Base-by-base conservation (phyloP, 805 yeast genomes). In the Candida ipomoeae region DNA sequence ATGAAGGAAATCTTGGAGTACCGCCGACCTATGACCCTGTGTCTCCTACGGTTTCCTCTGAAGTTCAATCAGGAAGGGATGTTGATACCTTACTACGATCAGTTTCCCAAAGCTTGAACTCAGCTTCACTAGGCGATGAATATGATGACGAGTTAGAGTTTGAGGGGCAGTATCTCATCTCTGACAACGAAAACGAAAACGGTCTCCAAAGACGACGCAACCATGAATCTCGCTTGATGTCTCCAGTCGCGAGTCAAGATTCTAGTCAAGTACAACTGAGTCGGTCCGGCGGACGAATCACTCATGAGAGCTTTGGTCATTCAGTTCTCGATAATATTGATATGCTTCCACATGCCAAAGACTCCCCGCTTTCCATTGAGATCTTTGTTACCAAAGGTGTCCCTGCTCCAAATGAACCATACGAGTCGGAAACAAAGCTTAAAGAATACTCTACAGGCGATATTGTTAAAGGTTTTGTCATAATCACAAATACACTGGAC, bases 331-430 rank as follows among this genome's bases (percentile, higher is more conserved):
- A 80, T 59, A 77, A 75, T 50, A 69, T 77, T 32, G 82, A 81
- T 58, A 71, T 68, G 50, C 63, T 82, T 29, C 79, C 81, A 1
- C 75, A 70, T 49, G 56, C 68, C 2, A 58, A 59, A 17, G 52
- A 57, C 1, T 73, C 81, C 1, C 83, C 82, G 0, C 58, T 78
- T 3, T 75, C 75, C 11, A 70, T 81, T 31, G 76, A 74, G 50
- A 76, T 82, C 14, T 72, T 63, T 51, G 78, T 82, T 7, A 78
- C 85, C 0, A 82, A 81, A 71, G 73, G 68, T 20, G 75, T 78
- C 1, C 80, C 84, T 0, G 62, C 60, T 34, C 81, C 83, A 0
- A 63, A 74, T 48, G 60, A 58, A 18, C 56, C 64, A 41, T 67
- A 62, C 51, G 78, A 70, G 41, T 63, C 72, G 13, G 79, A 77